Conservation (phyloP, 257 asterid genomes). For the Nicotiana sylvestris region DNA sequence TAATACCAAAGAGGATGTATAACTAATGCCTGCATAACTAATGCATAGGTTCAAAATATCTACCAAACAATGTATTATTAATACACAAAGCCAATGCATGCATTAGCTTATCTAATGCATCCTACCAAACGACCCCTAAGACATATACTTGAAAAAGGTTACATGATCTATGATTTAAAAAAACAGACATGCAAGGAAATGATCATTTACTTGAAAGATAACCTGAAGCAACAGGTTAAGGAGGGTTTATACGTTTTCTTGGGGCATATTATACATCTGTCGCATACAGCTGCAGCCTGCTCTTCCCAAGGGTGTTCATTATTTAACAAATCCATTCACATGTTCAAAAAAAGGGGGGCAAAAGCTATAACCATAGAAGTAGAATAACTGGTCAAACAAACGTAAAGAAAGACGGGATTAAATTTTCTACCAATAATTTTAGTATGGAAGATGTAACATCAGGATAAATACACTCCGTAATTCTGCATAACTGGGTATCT, state of each 20-base stretch:
- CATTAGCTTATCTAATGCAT: too few species aligned
- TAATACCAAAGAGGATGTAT: too few species aligned
- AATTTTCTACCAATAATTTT: not conserved
- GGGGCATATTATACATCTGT: not conserved
- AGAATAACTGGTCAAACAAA: not conserved
- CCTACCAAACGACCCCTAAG: not conserved
- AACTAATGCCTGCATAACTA: too few species aligned
- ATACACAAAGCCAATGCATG: too few species aligned
- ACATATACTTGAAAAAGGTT: not conserved
- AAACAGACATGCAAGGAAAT: not conserved
- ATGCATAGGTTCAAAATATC: too few species aligned
- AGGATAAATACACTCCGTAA: not conserved
- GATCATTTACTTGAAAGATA: not conserved
- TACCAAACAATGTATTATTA: too few species aligned
- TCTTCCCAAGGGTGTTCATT: not conserved
- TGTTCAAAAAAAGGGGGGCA: not conserved
- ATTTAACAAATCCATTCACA: not conserved
- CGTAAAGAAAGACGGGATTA: not conserved
- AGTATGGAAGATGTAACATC: slow-evolving; percentile 1
- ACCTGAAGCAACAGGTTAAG: not conserved
- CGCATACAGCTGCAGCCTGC: not conserved
- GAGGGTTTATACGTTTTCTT: not conserved
- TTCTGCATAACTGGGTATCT: not conserved
- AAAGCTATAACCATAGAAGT: not conserved
- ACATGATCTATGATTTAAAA: not conserved